These are phyloP conservation scores for Elaphomyces granulatus DNA, from an alignment of 495 filamentous ascomycete species.

Conservation along the genomic window DNA sequence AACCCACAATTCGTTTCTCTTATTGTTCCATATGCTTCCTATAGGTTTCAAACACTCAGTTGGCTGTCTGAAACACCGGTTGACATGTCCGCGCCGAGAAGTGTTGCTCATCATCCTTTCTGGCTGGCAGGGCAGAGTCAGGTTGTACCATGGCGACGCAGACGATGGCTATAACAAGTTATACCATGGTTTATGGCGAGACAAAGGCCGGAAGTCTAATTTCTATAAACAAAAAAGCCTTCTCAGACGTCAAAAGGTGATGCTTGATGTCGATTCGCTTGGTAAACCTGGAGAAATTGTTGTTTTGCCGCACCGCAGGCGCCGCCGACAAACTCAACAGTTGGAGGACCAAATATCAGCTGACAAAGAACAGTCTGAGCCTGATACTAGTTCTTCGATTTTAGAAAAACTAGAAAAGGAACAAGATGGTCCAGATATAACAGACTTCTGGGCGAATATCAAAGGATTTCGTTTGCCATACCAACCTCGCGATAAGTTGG, in stretches of 20 bases:
- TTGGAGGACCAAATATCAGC: not conserved
- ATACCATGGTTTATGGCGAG: not conserved
- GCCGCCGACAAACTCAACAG: conserved; percentile 2
- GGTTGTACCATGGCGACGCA: not conserved
- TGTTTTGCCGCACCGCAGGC: conserved; percentile 15
- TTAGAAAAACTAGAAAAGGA: conserved; percentile 19
- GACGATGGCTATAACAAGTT: not conserved
- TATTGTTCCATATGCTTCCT: conserved; percentile 1
- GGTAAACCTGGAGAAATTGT: conserved; percentile 31
- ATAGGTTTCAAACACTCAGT: not conserved
- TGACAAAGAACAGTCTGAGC: not conserved
- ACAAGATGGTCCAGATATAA: conserved; percentile 1
- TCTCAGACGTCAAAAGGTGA: conserved; percentile 1
- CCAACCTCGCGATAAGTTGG: conserved; percentile 13
- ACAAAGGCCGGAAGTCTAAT: not conserved
- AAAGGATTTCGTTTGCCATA: conserved; percentile 13
- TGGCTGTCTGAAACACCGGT: not conserved
- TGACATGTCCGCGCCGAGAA: not conserved
- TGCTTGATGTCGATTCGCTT: conserved; percentile 22
- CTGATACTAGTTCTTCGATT: conserved; percentile 9
- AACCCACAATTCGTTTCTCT: conserved; percentile 1
- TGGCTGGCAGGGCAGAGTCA: no score
- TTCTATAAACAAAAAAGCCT: conserved; percentile 4
- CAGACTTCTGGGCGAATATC: conserved; percentile 10
- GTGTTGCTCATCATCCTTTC: no score